Conservation (phyloP, 805 yeast species). For the Yarrowia sp. region DNA sequence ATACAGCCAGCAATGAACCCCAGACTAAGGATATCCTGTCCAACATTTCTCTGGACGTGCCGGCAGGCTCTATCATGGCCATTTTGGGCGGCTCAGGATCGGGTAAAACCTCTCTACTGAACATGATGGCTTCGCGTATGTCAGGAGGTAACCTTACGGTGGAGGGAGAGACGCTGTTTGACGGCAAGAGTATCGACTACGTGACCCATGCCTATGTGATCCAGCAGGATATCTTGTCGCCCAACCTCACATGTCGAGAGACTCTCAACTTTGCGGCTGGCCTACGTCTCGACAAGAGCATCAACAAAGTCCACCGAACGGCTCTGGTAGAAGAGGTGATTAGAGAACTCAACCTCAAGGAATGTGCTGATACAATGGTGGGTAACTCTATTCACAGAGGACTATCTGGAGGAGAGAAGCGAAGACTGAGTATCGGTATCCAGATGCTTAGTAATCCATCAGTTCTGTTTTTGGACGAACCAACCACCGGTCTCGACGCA, state of each 20-base stretch:
- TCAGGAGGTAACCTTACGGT: constrained; percentile 30
- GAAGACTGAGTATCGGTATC: constrained; percentile 73
- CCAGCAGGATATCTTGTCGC: constrained; percentile 69
- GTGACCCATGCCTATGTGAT: constrained; percentile 55
- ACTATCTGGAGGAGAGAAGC: constrained; percentile 79
- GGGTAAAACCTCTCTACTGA: constrained; percentile 78
- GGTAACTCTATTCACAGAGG: constrained; percentile 54
- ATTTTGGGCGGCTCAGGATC: constrained; percentile 87
- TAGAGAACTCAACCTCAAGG: constrained; percentile 61
- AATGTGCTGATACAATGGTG: constrained; percentile 57
- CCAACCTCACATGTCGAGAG: constrained; percentile 70
- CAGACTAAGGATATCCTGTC: constrained; percentile 39
- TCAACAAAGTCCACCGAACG: constrained; percentile 45
- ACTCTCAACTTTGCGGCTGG: constrained; percentile 69
- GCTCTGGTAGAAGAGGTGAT: constrained; percentile 58
- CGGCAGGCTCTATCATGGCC: constrained; percentile 64
- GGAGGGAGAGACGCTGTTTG: constrained; percentile 35
- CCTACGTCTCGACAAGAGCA: constrained; percentile 53
- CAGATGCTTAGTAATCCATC: constrained; percentile 76
- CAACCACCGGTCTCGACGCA: constrained; percentile 84
- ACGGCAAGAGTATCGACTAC: constrained; percentile 27
- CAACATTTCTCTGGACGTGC: constrained; percentile 56
- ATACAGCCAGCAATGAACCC: neutral
- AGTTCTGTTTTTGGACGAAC: constrained; percentile 75
- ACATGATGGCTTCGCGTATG: constrained; percentile 43